Evolutionary conservation across 805 yeast species (phyloP), one percentile per base, ranked within the genome.

Genomic region (Metschnikowia lachancei): DNA sequence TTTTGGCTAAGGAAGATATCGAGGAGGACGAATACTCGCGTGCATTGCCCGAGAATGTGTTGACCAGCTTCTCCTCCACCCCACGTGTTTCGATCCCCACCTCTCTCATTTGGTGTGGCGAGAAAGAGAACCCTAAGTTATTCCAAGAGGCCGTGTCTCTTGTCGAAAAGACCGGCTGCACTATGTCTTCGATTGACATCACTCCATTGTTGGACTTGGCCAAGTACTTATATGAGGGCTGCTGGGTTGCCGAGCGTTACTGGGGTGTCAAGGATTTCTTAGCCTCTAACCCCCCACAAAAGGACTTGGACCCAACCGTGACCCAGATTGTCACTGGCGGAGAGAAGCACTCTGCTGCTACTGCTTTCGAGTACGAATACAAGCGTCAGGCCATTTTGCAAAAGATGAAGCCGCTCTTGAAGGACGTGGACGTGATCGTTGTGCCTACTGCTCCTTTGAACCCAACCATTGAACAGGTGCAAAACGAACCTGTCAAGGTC

Each of bases 211-310:
- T 87, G 50, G 86, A 85, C 31, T 74, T 92, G 47, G 99, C 98
- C 14, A 80, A 80, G 56, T 87, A 94, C 61, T 75, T 92, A 31
- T 92, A 92, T 63, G 97, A 92, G 61, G 99, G 99, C 48, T 87
- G 98, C n/a, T 92, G 99, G 99, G 98, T 92, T 10, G 88, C 95
- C 19, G 99, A 92, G 70, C 80, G 99, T 57, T 90, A 82, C 69
- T 82, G 88, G 52, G 97, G 97, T 20, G 79, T 82, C 31, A 78
- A 80, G 56, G 87, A 85, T 35, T 86, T 85, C 55, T 75, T 87
- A 47, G 79, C 79, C 24, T 74, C 85, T 7, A 77, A 82, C 59
- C 90, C 94, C 16, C 88, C 94, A 28, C 72, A 64, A 36, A 75
- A 77, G 29, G 76, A 85, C 40, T 70, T 92, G 57, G 97, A 92